These are phyloP conservation scores for Microdochium bolleyi DNA, from an alignment of 2,329 filamentous ascomycete genomes.

Conservation along the genomic window DNA sequence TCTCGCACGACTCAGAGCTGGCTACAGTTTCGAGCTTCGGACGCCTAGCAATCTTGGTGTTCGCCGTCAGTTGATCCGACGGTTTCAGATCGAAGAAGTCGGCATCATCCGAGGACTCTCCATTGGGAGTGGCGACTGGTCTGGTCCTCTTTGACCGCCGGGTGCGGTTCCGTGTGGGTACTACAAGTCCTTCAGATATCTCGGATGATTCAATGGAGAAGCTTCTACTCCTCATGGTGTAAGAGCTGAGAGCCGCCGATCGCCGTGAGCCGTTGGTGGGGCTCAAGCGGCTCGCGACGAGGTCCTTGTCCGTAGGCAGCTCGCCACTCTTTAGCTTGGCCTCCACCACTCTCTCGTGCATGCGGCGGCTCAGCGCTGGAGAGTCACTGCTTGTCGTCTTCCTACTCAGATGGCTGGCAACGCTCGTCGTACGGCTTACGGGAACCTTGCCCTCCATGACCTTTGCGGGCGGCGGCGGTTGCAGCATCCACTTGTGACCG, in stretches of 20 bases:
- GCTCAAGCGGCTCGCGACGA: constrained; percentile 9
- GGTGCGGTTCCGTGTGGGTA: background rate
- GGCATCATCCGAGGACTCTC: constrained; percentile 1
- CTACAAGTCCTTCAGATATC: background rate
- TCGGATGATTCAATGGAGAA: constrained; percentile 5
- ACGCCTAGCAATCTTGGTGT: constrained; percentile 1
- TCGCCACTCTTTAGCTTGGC: constrained; percentile 37
- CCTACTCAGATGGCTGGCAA: constrained; percentile 41
- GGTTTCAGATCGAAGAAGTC: constrained; percentile 1
- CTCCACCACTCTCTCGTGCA: constrained; percentile 37
- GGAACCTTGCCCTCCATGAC: constrained; percentile 84
- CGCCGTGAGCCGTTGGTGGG: constrained; percentile 5
- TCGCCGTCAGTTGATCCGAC: background rate
- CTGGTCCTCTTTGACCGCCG: background rate
- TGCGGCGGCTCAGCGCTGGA: constrained; percentile 30
- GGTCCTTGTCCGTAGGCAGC: constrained; percentile 17
- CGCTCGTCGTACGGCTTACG: constrained; percentile 55
- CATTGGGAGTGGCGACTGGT: background rate
- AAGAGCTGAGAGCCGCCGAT: constrained; percentile 2
- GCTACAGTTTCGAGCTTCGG: background rate
- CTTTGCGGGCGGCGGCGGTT: constrained; percentile 81
- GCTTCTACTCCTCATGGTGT: constrained; percentile 3
- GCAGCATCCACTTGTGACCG: constrained; percentile 84
- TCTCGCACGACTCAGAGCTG: background rate
- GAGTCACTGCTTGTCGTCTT: constrained; percentile 33